Percentiles rank a stretch among this genome's conserved stretches.
phyloP scores from a whole-genome alignment of 2,329 filamentous ascomycete genomes.

The Pestalotiopsis sp. region DNA sequence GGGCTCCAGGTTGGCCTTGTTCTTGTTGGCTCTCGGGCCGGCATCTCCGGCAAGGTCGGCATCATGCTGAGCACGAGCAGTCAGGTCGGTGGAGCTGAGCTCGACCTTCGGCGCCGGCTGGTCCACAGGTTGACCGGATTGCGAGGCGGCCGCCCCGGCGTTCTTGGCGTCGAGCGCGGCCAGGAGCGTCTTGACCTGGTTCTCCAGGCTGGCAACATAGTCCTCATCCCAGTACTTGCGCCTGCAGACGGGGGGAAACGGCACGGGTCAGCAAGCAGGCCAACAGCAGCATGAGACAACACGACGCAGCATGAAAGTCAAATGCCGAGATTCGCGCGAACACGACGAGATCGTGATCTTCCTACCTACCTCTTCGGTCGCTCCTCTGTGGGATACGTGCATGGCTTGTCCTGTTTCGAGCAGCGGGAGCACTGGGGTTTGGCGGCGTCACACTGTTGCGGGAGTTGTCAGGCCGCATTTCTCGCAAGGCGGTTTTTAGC shows the following conservation, averaged over 20 bases:
- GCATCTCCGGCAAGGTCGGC: not conserved
- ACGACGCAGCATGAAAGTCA: not conserved
- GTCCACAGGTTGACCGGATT: constrained; percentile 2
- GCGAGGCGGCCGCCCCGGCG: not conserved
- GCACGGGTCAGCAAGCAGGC: not conserved
- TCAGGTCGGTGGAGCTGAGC: not conserved
- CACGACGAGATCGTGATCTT: not conserved
- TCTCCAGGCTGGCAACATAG: constrained; percentile 22
- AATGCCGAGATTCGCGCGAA: not conserved
- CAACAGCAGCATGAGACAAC: not conserved
- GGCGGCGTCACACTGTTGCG: constrained; percentile 20
- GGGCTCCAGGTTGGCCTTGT: not conserved
- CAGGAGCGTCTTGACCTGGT: constrained; percentile 20
- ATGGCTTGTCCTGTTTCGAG: constrained; percentile 18
- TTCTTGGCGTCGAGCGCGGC: constrained; percentile 17
- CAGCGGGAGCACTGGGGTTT: constrained; percentile 21
- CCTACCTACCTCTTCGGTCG: not conserved
- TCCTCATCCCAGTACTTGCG: constrained; percentile 24
- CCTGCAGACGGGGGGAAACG: constrained; percentile 7
- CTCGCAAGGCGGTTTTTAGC: not conserved
- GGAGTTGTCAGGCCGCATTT: not conserved
- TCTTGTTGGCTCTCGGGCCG: not conserved
- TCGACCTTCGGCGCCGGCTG: not conserved
- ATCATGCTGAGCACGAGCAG: not conserved
- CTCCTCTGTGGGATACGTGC: constrained; percentile 17